Evolutionary conservation across 768 basidiomycete species (phyloP), one percentile per base, ranked within the genome.

Genomic region (Termitomyces sp.): DNA sequence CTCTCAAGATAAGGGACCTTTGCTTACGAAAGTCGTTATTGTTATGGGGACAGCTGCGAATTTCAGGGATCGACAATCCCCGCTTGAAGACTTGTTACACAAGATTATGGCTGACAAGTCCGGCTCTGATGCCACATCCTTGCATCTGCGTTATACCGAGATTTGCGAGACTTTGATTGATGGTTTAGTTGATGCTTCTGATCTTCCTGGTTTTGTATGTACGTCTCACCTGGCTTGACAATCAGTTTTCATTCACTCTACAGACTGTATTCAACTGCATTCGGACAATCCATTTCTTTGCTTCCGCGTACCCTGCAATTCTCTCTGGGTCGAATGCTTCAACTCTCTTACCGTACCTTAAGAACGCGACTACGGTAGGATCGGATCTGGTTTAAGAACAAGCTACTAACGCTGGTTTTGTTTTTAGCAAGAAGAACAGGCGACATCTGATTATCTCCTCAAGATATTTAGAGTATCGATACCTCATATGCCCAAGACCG

Each of bases 161-260:
- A 87, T 96, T 40, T 91, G 92, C 59, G 91, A 93, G 64, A 81
- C 81, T 0, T 70, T 98, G 59, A 93, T 98, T 47, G 91, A 94
- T 66, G 85, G 87, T 2, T 76, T 98, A 21, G 91, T 95, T 3
- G 96, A 97, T 73, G 90, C 89, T 0, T 85, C 88, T 2, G 85
- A 86, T 67, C 67, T 92, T 54, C 82, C 88, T 63, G 84, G 87
- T 57, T 91, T 90, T 60, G 88, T 91, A 65, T 64, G 87, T 30
- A 47, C 79, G 11, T 49, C 30, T 11, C 17, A 42, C 41, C 23
- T 19, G 21, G 40, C 30, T 6, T 42, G 5, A 34, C 55, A 14
- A 47, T 12, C 10, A 27, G 56, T 16, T 51, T 25, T 27, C 19
- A 45, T 17, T 44, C 52, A 19, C 48, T 40, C 17, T n/a, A 25